Evolutionary conservation across 176 grass and related monocot genomes (phyloP), one percentile per base, ranked within the genome.

Genomic region (Ensete glaucum): DNA sequence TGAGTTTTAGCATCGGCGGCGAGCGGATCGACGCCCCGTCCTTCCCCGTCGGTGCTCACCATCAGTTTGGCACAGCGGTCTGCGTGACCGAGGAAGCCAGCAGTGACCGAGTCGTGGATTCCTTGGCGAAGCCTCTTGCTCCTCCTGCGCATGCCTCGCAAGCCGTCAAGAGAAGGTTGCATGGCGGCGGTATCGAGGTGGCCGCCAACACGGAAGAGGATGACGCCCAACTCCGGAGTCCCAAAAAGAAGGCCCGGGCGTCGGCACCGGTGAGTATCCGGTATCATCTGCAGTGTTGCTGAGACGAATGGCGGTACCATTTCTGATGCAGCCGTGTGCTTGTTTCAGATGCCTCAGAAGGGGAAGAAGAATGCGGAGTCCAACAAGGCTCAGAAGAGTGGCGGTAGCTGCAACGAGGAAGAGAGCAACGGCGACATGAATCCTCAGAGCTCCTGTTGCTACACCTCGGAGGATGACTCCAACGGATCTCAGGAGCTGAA

Each of bases 381-480:
- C 75, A 92, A 55, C 53, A 75, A 86, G 50, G 23, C 0, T 52
- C n/a, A 22, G 10, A 75, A 59, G 54, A 75, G 53, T 48, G 17
- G 0, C 9, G n/a, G 16, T 29, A 19, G 1, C 16, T 20, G 66
- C 50, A 72, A 76, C 3, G 79, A 89, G 16, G 77, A 90, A 54
- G 69, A 71, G 2, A 65, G 52, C 19, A 83, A 85, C 29, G 43
- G 50, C 15, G 75, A 82, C 71, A 58, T 83, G 2, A 77, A 91
- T n/a, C 53, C 54, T 0, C 89, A 88, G 83, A 92, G 81, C 62
- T 90, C 90, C 25, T 85, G 90, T 82, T 91, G 83, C 48, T 93
- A 85, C 80, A 93, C 83, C 56, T 89, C 88, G 11, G 94, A 97
- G 57, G 88, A 87, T 49, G 85, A 71, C 1, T 79, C 77, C 8